Percentiles rank a stretch among this genome's conserved stretches.
Evolutionary conservation across 2,329 filamentous ascomycete genomes (phyloP).

Genomic region (Fusarium avenaceum): DNA sequence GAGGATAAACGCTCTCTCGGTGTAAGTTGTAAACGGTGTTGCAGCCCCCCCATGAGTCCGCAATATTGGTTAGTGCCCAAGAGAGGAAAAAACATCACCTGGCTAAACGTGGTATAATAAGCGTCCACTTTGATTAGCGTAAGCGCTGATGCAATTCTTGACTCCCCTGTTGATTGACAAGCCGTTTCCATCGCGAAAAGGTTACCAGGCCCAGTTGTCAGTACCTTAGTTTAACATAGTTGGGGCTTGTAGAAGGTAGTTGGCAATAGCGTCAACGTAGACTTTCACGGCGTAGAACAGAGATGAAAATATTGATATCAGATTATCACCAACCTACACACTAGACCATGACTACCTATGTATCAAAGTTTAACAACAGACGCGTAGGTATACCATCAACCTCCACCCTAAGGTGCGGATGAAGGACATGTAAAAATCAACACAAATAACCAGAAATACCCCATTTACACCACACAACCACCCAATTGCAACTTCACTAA

Average conservation of each 20-base stretch:
- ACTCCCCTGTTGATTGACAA: slow-evolving; percentile 5
- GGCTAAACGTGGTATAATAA: slow-evolving; percentile 22
- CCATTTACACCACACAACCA: slow-evolving; percentile 6
- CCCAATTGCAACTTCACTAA: slow-evolving; percentile 30
- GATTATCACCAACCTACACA: neutral
- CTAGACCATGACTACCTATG: neutral
- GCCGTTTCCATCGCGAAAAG: slow-evolving; percentile 10
- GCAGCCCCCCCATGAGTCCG: slow-evolving; percentile 19
- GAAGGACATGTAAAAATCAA: slow-evolving; percentile 18
- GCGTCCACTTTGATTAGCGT: slow-evolving; percentile 14
- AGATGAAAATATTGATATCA: too few species aligned
- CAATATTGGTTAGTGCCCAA: slow-evolving; percentile 2
- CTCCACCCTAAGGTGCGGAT: neutral
- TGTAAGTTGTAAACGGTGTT: slow-evolving; percentile 10
- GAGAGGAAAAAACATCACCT: slow-evolving; percentile 17
- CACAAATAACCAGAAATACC: slow-evolving; percentile 2
- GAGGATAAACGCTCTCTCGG: slow-evolving; percentile 1
- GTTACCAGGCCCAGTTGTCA: neutral
- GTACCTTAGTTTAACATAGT: neutral
- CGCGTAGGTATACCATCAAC: slow-evolving; percentile 11
- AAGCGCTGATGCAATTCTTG: slow-evolving; percentile 11
- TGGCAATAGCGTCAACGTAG: neutral
- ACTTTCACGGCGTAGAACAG: neutral
- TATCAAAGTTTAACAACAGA: neutral
- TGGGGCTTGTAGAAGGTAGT: neutral